Percentiles rank a stretch among this genome's conserved stretches.
Conservation (phyloP, 2,329 filamentous ascomycete species). For the Emergomyces orientalis region DNA sequence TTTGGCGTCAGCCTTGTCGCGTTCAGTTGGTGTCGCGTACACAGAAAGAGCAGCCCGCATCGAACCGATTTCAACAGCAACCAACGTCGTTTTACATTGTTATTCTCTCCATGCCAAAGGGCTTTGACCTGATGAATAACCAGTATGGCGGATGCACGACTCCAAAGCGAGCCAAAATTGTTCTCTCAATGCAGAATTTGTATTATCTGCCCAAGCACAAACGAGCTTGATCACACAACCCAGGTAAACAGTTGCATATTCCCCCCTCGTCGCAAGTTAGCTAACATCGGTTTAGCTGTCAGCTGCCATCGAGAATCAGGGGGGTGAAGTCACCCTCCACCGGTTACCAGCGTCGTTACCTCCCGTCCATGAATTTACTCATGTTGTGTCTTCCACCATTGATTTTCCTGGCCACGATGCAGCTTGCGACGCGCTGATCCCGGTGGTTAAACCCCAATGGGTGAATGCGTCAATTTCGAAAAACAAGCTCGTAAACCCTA, state of each 20-base stretch:
- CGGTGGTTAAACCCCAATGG: conserved; percentile 77
- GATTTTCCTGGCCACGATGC: conserved; percentile 83
- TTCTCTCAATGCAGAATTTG: conserved; percentile 40
- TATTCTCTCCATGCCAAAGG: neutral
- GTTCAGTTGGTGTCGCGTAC: neutral
- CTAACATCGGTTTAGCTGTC: conserved; percentile 18
- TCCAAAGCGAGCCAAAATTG: conserved; percentile 25
- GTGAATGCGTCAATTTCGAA: conserved; percentile 60
- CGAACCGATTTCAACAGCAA: neutral
- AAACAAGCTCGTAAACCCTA: conserved; percentile 62
- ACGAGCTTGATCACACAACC: conserved; percentile 31
- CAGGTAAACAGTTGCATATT: conserved; percentile 27
- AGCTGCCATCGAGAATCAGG: conserved; percentile 39
- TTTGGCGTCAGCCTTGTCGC: neutral
- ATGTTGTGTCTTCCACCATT: conserved; percentile 66
- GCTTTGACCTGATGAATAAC: neutral
- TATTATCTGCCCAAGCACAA: conserved; percentile 36
- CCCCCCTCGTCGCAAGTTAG: neutral
- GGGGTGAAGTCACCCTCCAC: conserved; percentile 40
- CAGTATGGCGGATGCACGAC: conserved; percentile 22
- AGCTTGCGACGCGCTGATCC: conserved; percentile 66
- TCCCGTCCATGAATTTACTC: conserved; percentile 44
- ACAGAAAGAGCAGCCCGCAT: neutral
- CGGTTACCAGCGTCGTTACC: conserved; percentile 29
- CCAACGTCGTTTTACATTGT: neutral